Evolutionary conservation across 1,284 basidiomycete species (phyloP).

Genomic region (Grifola frondosa): DNA sequence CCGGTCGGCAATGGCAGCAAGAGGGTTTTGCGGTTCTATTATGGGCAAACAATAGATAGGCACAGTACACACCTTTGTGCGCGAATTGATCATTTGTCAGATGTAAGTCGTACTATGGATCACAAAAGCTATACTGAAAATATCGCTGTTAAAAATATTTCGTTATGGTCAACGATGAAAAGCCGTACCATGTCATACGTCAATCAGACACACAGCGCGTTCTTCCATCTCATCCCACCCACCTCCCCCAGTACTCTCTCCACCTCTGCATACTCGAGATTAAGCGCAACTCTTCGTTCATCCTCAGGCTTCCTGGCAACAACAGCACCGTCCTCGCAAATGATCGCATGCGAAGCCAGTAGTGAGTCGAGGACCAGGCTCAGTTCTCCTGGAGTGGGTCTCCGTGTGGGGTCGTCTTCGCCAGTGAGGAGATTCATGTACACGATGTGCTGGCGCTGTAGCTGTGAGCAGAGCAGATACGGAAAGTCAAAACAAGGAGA

Average conservation of each 20-base stretch:
- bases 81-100: no score
- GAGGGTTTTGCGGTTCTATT: no score
- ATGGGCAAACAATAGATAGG: no score
- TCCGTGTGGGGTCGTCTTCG: slow-evolving; percentile 48
- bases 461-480: slow-evolving; percentile 46
- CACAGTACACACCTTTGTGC: no score
- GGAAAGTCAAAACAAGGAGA: no score
- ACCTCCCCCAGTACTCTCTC: slow-evolving; percentile 73
- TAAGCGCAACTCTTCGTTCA: slow-evolving; percentile 64
- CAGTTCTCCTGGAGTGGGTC: slow-evolving; percentile 58
- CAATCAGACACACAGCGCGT: slow-evolving; percentile 38
- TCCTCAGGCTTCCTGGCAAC: slow-evolving; percentile 52
- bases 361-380: slow-evolving; percentile 64
- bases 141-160: background rate
- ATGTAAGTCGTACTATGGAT: no score
- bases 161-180: no score
- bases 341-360: slow-evolving; percentile 66
- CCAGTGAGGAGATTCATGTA: slow-evolving; percentile 59
- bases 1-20: no score
- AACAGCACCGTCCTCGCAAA: slow-evolving; percentile 62
- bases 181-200: background rate
- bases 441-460: slow-evolving; percentile 65
- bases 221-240: slow-evolving; percentile 70
- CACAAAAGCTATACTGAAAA: background rate
- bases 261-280: slow-evolving; percentile 69